These are phyloP conservation scores for Rubia occidens DNA, from an alignment of 305 asterid species.

Conservation along the genomic window DNA sequence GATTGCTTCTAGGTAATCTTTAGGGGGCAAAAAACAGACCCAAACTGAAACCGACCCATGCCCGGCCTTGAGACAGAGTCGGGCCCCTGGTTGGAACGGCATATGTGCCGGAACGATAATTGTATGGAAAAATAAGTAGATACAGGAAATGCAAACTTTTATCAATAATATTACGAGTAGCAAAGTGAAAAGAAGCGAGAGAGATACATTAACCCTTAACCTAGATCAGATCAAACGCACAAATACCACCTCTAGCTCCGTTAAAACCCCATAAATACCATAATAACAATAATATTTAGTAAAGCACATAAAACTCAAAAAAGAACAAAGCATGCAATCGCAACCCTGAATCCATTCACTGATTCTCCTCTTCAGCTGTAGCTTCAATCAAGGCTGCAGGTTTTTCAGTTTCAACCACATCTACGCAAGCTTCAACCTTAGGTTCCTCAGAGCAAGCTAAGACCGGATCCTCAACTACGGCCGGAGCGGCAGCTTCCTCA, in stretches of 20 bases:
- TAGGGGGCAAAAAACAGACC: too few species aligned
- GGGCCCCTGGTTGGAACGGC: too few species aligned
- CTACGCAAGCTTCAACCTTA: conserved; percentile 11
- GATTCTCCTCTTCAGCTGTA: not conserved
- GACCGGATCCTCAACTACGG: conserved; percentile 16
- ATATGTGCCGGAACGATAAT: not conserved
- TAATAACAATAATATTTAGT: not conserved
- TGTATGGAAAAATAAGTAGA: not conserved
- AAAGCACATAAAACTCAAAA: conserved; percentile 8
- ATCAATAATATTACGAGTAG: conserved; percentile 12
- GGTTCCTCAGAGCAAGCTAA: conserved; percentile 13
- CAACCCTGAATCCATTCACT: conserved; percentile 2
- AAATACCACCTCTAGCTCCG: too few species aligned
- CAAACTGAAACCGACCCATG: too few species aligned
- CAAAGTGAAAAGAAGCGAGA: conserved; percentile 1
- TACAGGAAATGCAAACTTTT: conserved; percentile 8
- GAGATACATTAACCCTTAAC: conserved; percentile 7
- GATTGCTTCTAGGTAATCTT: too few species aligned
- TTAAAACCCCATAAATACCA: not conserved
- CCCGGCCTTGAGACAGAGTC: too few species aligned
- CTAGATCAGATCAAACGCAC: too few species aligned
- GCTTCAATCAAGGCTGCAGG: not conserved
- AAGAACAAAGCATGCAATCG: conserved; percentile 16
- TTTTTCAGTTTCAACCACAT: not conserved
- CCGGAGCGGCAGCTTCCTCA: conserved; percentile 14